These are phyloP conservation scores for Debaryomyces prosopidis DNA, from an alignment of 805 yeast species.

Conservation along the genomic window DNA sequence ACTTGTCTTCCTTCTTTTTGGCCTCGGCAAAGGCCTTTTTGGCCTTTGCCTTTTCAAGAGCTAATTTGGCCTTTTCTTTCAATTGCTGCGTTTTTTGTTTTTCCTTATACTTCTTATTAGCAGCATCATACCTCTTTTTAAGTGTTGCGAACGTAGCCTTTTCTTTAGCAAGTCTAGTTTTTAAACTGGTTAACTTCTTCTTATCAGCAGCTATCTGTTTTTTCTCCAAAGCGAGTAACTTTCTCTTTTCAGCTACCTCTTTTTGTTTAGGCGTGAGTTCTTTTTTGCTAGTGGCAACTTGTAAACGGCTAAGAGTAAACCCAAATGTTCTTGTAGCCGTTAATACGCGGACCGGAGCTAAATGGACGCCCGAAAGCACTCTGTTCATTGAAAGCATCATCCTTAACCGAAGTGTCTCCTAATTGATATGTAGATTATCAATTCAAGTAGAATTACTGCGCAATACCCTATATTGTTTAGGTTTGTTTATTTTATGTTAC, in stretches of 20 bases:
- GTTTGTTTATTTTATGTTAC: not conserved
- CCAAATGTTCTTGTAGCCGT: not conserved
- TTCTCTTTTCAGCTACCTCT: conserved; percentile 4
- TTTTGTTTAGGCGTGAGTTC: conserved; percentile 1
- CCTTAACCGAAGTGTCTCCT: not conserved
- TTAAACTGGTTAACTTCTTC: conserved; percentile 16
- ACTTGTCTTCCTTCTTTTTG: conserved; percentile 13
- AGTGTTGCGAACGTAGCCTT: conserved; percentile 12
- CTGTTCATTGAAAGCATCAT: not conserved
- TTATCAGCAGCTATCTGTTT: conserved; percentile 9
- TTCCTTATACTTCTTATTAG: conserved; percentile 17
- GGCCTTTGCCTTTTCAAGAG: conserved; percentile 7
- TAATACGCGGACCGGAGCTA: not conserved
- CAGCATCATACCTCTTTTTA: conserved; percentile 17
- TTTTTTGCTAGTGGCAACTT: not conserved
- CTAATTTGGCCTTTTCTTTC: conserved; percentile 12
- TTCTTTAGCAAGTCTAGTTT: conserved; percentile 17
- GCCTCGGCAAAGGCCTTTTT: conserved; percentile 9
- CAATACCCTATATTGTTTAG: not conserved
- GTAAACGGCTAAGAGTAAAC: not conserved
- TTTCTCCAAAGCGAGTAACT: conserved; percentile 3
- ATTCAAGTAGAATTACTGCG: too few species aligned
- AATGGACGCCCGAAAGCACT: not conserved
- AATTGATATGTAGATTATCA: not conserved
- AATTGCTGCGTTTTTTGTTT: conserved; percentile 12